Evolutionary conservation across 164 flowering plant genomes (phyloP), one percentile per base, ranked within the genome.

Genomic region (Warburgia ugandensis): DNA sequence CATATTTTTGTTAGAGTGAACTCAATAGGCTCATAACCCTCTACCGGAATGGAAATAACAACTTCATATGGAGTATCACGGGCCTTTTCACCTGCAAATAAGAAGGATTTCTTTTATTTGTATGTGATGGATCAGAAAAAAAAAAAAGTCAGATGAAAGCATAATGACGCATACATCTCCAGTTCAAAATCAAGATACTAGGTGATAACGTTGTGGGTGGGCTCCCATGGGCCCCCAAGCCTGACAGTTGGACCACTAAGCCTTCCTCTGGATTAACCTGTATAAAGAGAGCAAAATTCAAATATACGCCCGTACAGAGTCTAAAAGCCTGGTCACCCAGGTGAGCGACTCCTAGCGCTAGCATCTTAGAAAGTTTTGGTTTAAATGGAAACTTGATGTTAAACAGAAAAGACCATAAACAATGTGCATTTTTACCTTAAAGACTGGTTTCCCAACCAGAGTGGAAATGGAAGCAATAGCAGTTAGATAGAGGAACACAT

Each of bases 131-230:
- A 30, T 17, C 26, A 14, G 28, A 22, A 54, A 27, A 47, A 21
- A 45, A 32, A 5, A 50, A 1, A 32, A 49, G 16, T 14, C 8
- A 52, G 17, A 36, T 16, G n/a, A n/a, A n/a, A n/a, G n/a, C 12
- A 6, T 28, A 36, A 21, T 27, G 52, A 22, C 9, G 39, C 71
- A 41, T 80, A 92, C 96, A 92, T 66, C 69, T 83, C 98, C 95
- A 92, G 54, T 78, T 87, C 37, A 92, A 47, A 54, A 60, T 43
- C 65, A 92, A 36, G 48, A 63, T 60, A 29, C 88, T 62, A 9
- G 98, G 98, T 30, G 96, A 84, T 62, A 87, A 70, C 22, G 98
- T 87, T 62, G 98, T 83, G 17, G 96, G 94, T 50, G 81, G 77
- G 33, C 48, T 73, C 48, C 91, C 94, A 57, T 61, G 62, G 51